Evolutionary conservation across 192 early-diverging fungal species (phyloP).

Genomic region (Jimgerdemannia flammicorona): DNA sequence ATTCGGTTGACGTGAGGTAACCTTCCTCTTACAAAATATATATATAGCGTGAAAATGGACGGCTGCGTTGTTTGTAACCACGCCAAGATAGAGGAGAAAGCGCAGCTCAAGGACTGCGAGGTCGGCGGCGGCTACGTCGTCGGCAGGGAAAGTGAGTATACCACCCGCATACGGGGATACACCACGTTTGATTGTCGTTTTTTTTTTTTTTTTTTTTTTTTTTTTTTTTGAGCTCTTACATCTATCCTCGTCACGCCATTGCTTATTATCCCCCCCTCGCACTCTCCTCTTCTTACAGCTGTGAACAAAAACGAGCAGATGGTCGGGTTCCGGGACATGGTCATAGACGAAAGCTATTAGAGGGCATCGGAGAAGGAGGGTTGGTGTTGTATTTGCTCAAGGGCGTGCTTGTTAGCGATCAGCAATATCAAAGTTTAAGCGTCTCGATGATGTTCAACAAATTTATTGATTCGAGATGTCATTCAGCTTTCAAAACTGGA

Average conservation of each 20-base stretch:
- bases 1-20: slow-evolving; percentile 4
- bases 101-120: slow-evolving; percentile 86
- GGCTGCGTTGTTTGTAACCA: slow-evolving; percentile 83
- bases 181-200: neutral
- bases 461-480: too few relatives aligned
- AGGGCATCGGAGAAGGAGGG: too few relatives aligned
- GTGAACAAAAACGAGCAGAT: too few relatives aligned
- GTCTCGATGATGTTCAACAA: too few relatives aligned
- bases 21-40: neutral
- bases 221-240: neutral
- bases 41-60: slow-evolving; percentile 76
- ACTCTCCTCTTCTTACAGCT: too few relatives aligned
- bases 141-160: slow-evolving; percentile 58
- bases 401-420: too few relatives aligned
- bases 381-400: too few relatives aligned
- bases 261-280: neutral
- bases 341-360: too few relatives aligned
- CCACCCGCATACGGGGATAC: neutral
- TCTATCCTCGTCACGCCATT: neutral
- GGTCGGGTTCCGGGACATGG: too few relatives aligned
- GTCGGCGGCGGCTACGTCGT: slow-evolving; percentile 66
- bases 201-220: too few relatives aligned
- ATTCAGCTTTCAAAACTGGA: too few relatives aligned
- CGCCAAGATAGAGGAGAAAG: slow-evolving; percentile 71
- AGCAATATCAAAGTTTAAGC: too few relatives aligned